Percentiles rank a stretch among this genome's conserved stretches.
Conservation (phyloP, 2,329 filamentous ascomycete species). For the Cladophialophora carrionii region DNA sequence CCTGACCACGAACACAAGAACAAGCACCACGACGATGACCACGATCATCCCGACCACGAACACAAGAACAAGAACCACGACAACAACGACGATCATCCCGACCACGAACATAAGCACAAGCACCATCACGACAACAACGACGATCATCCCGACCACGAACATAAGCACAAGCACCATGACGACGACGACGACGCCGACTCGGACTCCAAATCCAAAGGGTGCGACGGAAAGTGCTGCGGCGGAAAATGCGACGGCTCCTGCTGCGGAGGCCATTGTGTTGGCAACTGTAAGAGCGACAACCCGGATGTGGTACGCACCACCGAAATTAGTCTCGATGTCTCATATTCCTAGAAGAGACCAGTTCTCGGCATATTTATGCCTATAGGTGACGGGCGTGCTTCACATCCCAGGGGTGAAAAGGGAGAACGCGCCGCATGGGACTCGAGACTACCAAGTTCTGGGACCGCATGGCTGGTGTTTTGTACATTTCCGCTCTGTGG, state of each 20-base stretch:
- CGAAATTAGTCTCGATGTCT: too few species aligned
- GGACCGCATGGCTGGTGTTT: neutral
- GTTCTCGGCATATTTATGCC: too few species aligned
- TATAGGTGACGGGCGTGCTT: too few species aligned
- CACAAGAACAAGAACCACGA: too few species aligned
- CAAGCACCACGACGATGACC: too few species aligned
- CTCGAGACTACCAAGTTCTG: neutral
- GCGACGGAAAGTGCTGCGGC: neutral
- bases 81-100: too few species aligned
- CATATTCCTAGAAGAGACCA: too few species aligned
- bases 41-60: too few species aligned
- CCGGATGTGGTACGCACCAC: neutral
- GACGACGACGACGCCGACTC: neutral
- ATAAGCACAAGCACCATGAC: neutral
- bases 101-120: neutral
- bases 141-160: neutral
- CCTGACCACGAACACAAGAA: too few species aligned
- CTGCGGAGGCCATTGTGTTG: constrained; percentile 1
- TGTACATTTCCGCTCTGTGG: neutral
- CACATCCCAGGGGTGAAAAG: too few species aligned
- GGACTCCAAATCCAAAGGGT: neutral
- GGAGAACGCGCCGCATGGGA: too few species aligned
- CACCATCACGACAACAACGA: too few species aligned
- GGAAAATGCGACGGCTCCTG: neutral
- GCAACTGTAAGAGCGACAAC: neutral